Evolutionary conservation across 805 yeast species (phyloP).

Genomic region (Saturnispora silvae): DNA sequence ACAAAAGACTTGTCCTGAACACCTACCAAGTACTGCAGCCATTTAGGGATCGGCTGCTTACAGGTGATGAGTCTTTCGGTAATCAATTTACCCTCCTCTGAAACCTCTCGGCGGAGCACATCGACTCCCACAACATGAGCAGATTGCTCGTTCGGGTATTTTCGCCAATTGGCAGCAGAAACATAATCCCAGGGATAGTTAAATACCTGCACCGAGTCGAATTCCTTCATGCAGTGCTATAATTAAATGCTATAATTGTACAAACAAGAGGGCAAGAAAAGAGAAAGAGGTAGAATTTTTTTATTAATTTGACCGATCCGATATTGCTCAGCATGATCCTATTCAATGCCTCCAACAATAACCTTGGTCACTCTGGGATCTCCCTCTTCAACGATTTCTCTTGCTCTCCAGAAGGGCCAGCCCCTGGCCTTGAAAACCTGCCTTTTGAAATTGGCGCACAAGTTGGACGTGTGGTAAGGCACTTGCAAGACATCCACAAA

Average conservation of each 20-base stretch:
- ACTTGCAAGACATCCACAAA: conserved; percentile 26
- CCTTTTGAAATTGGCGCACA: conserved; percentile 23
- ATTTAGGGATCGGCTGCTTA: conserved; percentile 73
- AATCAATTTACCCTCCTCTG: conserved; percentile 43
- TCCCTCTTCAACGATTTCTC: not conserved
- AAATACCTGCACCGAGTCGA: conserved; percentile 58
- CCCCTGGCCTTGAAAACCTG: conserved; percentile 33
- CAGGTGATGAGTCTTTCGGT: conserved; percentile 87
- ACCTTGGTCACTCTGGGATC: not conserved
- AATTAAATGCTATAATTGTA: too few species aligned
- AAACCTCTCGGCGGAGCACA: conserved; percentile 63
- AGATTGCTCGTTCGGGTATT: conserved; percentile 90
- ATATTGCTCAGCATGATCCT: not conserved
- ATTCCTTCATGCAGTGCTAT: conserved; percentile 87
- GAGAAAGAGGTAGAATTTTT: too few species aligned
- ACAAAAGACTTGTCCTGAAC: conserved; percentile 67
- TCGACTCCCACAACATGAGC: conserved; percentile 93
- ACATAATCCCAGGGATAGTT: conserved; percentile 89
- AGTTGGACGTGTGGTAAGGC: conserved; percentile 29
- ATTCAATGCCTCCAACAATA: conserved; percentile 1
- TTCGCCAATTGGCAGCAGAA: conserved; percentile 92
- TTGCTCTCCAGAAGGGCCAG: conserved; percentile 14
- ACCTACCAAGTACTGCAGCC: conserved; percentile 70
- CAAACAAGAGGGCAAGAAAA: too few species aligned
- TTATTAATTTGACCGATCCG: too few species aligned